A percentile compares a stretch with the other conserved stretches of the same genome.
Conservation (phyloP, 2,329 filamentous ascomycete genomes). For the Cryoendolithus antarcticus region DNA sequence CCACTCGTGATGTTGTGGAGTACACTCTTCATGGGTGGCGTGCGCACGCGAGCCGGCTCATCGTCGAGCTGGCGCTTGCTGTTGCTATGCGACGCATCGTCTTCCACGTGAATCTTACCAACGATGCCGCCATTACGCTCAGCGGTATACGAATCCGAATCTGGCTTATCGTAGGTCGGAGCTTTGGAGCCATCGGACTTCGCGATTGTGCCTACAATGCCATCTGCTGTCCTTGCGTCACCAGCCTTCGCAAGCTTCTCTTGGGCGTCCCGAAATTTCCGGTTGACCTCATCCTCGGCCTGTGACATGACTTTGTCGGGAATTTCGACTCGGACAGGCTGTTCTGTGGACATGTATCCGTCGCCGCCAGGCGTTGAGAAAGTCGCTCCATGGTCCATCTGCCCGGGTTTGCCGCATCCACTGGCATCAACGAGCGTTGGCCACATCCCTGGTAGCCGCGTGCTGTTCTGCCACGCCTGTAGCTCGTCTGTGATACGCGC, state of each 20-base stretch:
- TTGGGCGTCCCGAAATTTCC: slow-evolving; percentile 1
- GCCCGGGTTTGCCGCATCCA: slow-evolving; percentile 51
- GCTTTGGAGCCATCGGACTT: slow-evolving; percentile 1
- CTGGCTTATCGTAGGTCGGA: slow-evolving; percentile 1
- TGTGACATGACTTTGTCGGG: slow-evolving; percentile 3
- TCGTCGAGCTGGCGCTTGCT: slow-evolving; percentile 1
- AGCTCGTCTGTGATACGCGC: slow-evolving; percentile 74
- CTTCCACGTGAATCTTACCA: background rate
- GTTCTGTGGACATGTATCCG: slow-evolving; percentile 10
- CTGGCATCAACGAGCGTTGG: slow-evolving; percentile 65
- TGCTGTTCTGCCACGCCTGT: slow-evolving; percentile 59
- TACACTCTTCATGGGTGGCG: background rate
- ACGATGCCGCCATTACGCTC: background rate
- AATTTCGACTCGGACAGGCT: slow-evolving; percentile 4
- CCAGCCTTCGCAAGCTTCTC: background rate
- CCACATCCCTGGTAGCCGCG: slow-evolving; percentile 66
- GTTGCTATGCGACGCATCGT: background rate
- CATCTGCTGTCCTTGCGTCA: background rate
- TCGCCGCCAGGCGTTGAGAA: slow-evolving; percentile 11
- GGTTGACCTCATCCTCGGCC: slow-evolving; percentile 6
- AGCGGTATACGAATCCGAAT: slow-evolving; percentile 2
- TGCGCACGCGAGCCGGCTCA: background rate
- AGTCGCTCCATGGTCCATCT: slow-evolving; percentile 5
- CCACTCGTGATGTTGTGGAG: background rate
- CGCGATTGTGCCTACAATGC: slow-evolving; percentile 1